A percentile compares a stretch with the other conserved stretches of the same genome.
These are phyloP conservation scores for Cocos nucifera DNA, from an alignment of 176 grass and related monocot genomes.

Conservation along the genomic window DNA sequence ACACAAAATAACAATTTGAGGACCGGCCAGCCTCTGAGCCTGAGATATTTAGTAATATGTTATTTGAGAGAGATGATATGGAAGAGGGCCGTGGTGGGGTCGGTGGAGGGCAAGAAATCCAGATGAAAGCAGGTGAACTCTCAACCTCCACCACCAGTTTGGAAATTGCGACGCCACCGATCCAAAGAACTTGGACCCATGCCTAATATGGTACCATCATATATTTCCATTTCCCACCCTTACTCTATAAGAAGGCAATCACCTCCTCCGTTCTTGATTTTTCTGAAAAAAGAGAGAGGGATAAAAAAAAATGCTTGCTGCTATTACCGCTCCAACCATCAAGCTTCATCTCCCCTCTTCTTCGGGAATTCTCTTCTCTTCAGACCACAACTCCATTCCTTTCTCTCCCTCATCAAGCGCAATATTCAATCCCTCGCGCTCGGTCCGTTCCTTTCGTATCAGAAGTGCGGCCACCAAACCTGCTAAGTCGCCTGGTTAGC, in stretches of 20 bases:
- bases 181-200: constrained; percentile 24
- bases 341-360: constrained; percentile 52
- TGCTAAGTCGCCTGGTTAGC: constrained; percentile 72
- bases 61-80: too few species aligned
- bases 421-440: constrained; percentile 17
- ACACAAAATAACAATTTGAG: too few species aligned
- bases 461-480: constrained; percentile 73
- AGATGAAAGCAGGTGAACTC: constrained; percentile 30
- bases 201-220: constrained; percentile 9
- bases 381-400: constrained; percentile 41
- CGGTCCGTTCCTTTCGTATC: constrained; percentile 30
- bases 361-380: constrained; percentile 41
- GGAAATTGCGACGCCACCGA: constrained; percentile 48
- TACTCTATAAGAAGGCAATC: not conserved
- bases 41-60: too few species aligned
- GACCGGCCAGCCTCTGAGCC: too few species aligned
- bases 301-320: constrained; percentile 42
- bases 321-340: constrained; percentile 49
- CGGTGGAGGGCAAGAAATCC: constrained; percentile 24
- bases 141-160: constrained; percentile 54
- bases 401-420: constrained; percentile 35
- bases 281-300: constrained; percentile 3
- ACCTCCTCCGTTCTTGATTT: constrained; percentile 4
- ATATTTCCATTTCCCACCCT: constrained; percentile 16
- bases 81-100: constrained; percentile 9